phyloP scores from a whole-genome alignment of 257 asterid species.

The Datura wrightii region DNA sequence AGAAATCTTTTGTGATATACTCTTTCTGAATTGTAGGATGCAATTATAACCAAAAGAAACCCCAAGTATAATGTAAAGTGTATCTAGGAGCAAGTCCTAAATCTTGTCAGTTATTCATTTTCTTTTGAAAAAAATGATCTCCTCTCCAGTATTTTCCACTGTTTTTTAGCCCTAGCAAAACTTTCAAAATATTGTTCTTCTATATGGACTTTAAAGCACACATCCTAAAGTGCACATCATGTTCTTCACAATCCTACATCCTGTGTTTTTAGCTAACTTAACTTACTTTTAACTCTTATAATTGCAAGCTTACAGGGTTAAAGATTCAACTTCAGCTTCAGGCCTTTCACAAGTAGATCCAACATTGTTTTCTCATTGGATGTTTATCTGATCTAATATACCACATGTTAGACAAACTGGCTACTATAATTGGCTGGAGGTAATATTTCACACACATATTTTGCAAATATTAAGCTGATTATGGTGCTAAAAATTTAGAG shows the following conservation, averaged over 20 bases:
- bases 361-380: neutral
- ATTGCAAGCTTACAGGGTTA: constrained; percentile 2
- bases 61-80: neutral
- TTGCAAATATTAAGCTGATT: neutral
- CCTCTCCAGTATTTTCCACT: neutral
- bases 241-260: constrained; percentile 16
- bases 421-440: neutral
- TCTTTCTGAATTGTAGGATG: constrained; percentile 19
- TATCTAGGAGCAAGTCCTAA: neutral
- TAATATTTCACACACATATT: too few species aligned
- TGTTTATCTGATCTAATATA: constrained; percentile 7
- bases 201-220: constrained; percentile 1
- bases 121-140: neutral
- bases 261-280: constrained; percentile 6
- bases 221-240: constrained; percentile 27
- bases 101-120: neutral
- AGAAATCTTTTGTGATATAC: constrained; percentile 4
- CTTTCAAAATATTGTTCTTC: constrained; percentile 8
- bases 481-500: neutral
- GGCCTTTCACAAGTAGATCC: neutral
- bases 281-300: neutral
- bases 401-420: neutral
- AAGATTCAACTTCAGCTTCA: constrained; percentile 11
- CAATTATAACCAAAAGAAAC: constrained; percentile 22
- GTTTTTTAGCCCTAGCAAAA: constrained; percentile 3